Evolutionary conservation across 805 yeast genomes (phyloP), one percentile per base, ranked within the genome.

Genomic region (Kodamaea neixiangensis): DNA sequence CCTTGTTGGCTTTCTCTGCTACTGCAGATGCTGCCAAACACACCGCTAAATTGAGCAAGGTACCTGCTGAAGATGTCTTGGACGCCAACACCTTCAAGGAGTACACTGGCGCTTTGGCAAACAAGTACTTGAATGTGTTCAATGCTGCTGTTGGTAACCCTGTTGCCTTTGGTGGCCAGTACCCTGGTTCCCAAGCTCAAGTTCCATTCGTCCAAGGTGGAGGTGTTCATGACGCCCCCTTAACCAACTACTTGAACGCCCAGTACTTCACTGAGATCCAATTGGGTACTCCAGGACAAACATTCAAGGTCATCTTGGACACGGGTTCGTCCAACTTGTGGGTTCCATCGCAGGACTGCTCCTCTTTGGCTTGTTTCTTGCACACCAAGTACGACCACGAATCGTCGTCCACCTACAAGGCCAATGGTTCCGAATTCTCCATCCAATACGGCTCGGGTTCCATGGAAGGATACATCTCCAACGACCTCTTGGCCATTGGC

Each of bases 271-370:
- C 99, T 41, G 97, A 93, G 65, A 88, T 94, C 61, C 77, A 83
- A 51, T 64, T 94, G 52, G 99, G 99, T 60, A 87, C 97, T 38
- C 99, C 99, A 7, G 89, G 88, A 46, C 99, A 94, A 76, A 68
- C 81, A 14, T 94, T 94, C 74, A 93, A 93, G 78, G 98, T 94
- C 46, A 83, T 94, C 56, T 78, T 94, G 64, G 99, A 94, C 72
- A 93, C 99, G 20, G 99, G 99, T 38, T 89, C 97, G 42, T 88
- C 97, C 42, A 94, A 94, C 73, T 78, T 94, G 75, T 94, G 99
- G 99, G 90, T 94, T 56, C 99, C 99, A 49, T 82, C 96, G 54
- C 59, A 78, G 41, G 91, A 89, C 58, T 94, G 99, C 76, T 77
- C 90, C 46, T 90, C 97, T 3, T 82, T 94, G 72, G 98, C 99